These are phyloP conservation scores for Debaryomycetaceae sp. DNA, from an alignment of 1,139 yeast species.

Conservation along the genomic window DNA sequence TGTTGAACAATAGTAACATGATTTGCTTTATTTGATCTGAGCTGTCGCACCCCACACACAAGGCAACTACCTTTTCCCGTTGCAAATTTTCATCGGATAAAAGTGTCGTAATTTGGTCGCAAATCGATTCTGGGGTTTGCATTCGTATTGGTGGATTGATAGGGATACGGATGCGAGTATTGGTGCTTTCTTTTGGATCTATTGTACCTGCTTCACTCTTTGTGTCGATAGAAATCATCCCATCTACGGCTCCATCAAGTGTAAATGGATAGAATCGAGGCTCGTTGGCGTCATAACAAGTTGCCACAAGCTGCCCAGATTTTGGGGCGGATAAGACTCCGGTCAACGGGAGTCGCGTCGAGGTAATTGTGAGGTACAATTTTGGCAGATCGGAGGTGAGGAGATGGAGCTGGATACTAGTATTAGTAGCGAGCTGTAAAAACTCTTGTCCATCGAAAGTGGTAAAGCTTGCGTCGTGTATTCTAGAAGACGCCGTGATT, in stretches of 20 bases:
- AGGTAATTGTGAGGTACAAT: slow-evolving; percentile 4
- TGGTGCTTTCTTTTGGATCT: slow-evolving; percentile 1
- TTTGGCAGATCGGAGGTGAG: too few relatives aligned
- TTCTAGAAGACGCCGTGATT: too few relatives aligned
- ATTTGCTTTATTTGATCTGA: slow-evolving; percentile 25
- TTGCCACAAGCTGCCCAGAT: slow-evolving; percentile 10
- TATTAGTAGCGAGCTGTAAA: too few relatives aligned
- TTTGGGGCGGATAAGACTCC: slow-evolving; percentile 5
- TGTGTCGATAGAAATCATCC: slow-evolving; percentile 9
- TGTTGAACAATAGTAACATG: slow-evolving; percentile 13
- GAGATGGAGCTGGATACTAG: too few relatives aligned
- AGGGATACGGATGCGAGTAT: slow-evolving; percentile 8
- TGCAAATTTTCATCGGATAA: slow-evolving; percentile 4
- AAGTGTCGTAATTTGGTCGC: slow-evolving; percentile 9
- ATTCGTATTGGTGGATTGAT: slow-evolving; percentile 8
- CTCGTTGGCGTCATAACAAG: slow-evolving; percentile 28
- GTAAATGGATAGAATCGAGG: slow-evolving; percentile 16
- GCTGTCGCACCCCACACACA: slow-evolving; percentile 26
- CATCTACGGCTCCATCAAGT: slow-evolving; percentile 8
- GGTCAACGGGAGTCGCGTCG: slow-evolving; percentile 5
- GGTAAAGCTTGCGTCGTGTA: too few relatives aligned
- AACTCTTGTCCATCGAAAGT: too few relatives aligned
- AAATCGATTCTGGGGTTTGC: slow-evolving; percentile 15
- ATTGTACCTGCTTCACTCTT: slow-evolving; percentile 4
- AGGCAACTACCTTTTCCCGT: slow-evolving; percentile 9